Evolutionary conservation across 2,329 filamentous ascomycete genomes (phyloP), one percentile per base, ranked within the genome.

Genomic region (Stagonosporopsis tanaceti): DNA sequence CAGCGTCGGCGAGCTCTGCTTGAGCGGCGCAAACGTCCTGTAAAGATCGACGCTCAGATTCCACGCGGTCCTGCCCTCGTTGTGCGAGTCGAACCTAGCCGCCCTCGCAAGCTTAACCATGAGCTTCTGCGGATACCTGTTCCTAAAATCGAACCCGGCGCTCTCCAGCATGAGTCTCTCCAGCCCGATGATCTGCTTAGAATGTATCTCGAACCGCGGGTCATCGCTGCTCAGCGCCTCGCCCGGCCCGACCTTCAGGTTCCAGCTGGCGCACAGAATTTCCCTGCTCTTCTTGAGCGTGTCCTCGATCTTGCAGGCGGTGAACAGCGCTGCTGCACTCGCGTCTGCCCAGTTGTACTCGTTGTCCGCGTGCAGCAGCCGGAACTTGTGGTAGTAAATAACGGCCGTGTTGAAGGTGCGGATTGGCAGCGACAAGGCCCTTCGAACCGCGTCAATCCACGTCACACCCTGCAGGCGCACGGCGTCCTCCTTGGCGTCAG

Each of bases 291-390:
- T 98, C 79, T 99, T 99, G 65, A 97, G 85, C 0, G 95, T 99
- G 76, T 99, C 95, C 77, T 99, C 95, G 42, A 96, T 93, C 80
- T 99, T 99, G 82, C 94, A 98, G 2, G 93, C 93, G 2, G 93
- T 91, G 71, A 98, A 94, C 8, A 99, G 81, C 24, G 92, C 90
- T 1, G 95, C 92, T 6, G 95, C 86, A 0, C 94, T 92, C 1
- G 92, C 93, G 73, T 98, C 94, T 80, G 82, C 77, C 72, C 88
- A 93, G 74, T 90, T 91, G 77, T 96, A 97, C 70, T 96, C 93
- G 63, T 82, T 87, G 66, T 93, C 92, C n/a, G 88, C 85, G 70
- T 96, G 93, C 42, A 89, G 86, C 50, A 98, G 84, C 30, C 94
- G 89, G 75, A 97, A 97, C 66, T 93, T 93, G 81, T 98, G 94